Conservation (phyloP, 1,284 basidiomycete species). For the Gastroboletus turbinatus region DNA sequence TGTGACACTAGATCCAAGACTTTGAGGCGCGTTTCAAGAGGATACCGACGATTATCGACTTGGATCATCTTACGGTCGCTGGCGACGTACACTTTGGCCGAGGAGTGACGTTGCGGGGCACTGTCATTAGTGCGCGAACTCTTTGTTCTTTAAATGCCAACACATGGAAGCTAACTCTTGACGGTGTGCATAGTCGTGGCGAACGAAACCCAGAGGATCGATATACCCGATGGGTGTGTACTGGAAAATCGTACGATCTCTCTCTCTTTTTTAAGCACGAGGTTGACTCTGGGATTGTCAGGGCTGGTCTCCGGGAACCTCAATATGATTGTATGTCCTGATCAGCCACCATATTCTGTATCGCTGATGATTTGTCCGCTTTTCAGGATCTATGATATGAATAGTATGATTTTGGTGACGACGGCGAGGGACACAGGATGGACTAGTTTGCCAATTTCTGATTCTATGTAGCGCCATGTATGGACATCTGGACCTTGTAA, state of each 20-base stretch:
- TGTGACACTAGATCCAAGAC: slow-evolving; percentile 66
- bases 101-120: slow-evolving; percentile 84
- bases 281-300: slow-evolving; percentile 19
- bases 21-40: slow-evolving; percentile 98
- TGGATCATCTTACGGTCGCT: slow-evolving; percentile 94
- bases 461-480: background rate
- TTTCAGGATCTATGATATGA: slow-evolving; percentile 95
- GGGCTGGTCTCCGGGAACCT: slow-evolving; percentile 61
- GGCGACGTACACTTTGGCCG: slow-evolving; percentile 95
- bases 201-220: slow-evolving; percentile 90
- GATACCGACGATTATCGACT: slow-evolving; percentile 87
- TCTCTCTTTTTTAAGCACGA: background rate
- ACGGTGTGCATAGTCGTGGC: slow-evolving; percentile 54
- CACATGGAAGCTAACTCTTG: background rate
- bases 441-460: background rate
- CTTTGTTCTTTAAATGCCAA: background rate
- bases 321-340: slow-evolving; percentile 55
- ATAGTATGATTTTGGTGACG: slow-evolving; percentile 83
- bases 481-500: background rate
- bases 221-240: slow-evolving; percentile 92
- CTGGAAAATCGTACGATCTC: slow-evolving; percentile 79
- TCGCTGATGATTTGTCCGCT: slow-evolving; percentile 66
- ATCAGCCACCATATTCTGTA: background rate
- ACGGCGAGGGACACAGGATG: background rate
- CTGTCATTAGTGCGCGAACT: slow-evolving; percentile 55